phyloP scores from a whole-genome alignment of 2,329 filamentous ascomycete genomes.

The Tolypocladium nubicola region DNA sequence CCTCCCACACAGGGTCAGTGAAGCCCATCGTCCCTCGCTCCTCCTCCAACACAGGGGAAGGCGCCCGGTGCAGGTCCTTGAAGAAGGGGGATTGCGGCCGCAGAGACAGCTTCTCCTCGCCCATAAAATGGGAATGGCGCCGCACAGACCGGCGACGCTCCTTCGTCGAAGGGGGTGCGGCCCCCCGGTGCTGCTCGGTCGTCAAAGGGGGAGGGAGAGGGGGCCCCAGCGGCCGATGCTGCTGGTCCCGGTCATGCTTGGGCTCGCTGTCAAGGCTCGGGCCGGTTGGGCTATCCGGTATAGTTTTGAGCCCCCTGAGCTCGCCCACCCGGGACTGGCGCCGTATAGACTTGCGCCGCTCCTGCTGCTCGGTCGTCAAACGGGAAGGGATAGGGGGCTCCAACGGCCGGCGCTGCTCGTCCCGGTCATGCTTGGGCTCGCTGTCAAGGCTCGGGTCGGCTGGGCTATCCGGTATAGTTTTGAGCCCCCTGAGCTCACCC shows the following conservation, averaged over 20 bases:
- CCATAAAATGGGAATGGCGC: neutral
- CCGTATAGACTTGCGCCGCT: neutral
- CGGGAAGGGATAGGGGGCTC: too few species aligned
- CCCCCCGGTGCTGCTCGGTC: too few species aligned
- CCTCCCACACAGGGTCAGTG: neutral
- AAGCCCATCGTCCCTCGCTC: neutral
- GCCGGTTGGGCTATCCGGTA: neutral
- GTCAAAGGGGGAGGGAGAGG: too few species aligned
- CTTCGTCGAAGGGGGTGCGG: too few species aligned
- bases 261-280: neutral
- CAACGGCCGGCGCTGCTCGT: neutral
- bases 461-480: neutral
- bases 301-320: neutral
- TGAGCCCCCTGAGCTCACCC: neutral
- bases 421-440: neutral
- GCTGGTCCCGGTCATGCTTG: neutral
- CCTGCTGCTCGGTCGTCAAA: too few species aligned
- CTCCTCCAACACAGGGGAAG: neutral
- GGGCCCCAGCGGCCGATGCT: too few species aligned
- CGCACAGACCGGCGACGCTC: neutral
- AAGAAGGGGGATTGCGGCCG: neutral
- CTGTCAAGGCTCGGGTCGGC: neutral
- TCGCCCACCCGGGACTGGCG: neutral
- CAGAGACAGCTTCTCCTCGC: neutral
- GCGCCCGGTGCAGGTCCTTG: neutral